Conservation (phyloP, 257 asterid species). For the Solanum gracilifrons region DNA sequence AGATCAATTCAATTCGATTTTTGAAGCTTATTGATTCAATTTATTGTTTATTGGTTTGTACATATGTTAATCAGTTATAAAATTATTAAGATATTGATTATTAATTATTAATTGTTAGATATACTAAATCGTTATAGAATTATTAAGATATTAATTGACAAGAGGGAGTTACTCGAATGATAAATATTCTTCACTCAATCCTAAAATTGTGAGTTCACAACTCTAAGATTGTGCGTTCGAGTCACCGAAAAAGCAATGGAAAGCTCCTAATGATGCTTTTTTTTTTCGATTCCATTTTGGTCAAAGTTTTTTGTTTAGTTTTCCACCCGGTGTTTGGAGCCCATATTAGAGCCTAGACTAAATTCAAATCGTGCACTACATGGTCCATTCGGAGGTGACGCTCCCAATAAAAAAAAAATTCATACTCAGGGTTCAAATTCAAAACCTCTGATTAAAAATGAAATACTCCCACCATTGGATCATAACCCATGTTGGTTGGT, state of each 20-base stretch:
- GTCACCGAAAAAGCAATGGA: neutral
- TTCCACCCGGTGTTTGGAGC: accelerated
- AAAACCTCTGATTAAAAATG: accelerated
- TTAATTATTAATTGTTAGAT: neutral
- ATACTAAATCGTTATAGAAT: no score
- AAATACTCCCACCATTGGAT: accelerated
- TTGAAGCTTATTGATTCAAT: neutral
- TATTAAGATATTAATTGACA: neutral
- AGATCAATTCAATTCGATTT: neutral
- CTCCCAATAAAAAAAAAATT: no score
- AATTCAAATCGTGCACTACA: no score
- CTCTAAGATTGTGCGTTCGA: neutral
- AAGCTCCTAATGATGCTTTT: neutral
- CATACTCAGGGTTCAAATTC: accelerated
- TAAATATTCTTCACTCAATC: no score
- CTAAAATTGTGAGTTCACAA: no score
- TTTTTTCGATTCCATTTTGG: neutral
- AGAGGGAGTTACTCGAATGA: no score
- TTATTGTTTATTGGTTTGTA: no score
- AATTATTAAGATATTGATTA: no score
- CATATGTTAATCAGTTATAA: no score
- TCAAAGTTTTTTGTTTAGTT: no score
- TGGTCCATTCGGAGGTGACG: accelerated
- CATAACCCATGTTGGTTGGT: neutral
- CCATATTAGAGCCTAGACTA: no score